Evolutionary conservation across 768 basidiomycete genomes (phyloP).

Genomic region (Asterophora parasitica): DNA sequence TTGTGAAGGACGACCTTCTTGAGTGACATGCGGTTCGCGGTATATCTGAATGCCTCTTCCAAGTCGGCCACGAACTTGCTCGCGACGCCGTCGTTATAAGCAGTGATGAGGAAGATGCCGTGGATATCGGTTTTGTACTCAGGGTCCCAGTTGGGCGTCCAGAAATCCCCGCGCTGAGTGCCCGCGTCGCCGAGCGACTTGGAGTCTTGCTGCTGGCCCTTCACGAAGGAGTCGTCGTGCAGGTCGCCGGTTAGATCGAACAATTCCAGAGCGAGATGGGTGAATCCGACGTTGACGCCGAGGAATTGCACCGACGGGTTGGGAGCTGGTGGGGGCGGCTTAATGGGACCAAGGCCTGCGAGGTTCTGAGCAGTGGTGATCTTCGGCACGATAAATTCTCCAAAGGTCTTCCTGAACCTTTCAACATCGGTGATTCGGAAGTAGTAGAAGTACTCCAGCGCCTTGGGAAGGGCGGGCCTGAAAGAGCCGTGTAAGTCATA

Average conservation of each 20-base stretch:
- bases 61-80: slow-evolving; percentile 4
- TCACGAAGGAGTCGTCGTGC: slow-evolving; percentile 11
- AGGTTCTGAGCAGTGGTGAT: slow-evolving; percentile 11
- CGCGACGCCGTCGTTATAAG: slow-evolving; percentile 1
- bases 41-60: slow-evolving; percentile 6
- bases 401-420: slow-evolving; percentile 8
- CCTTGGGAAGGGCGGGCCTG: slow-evolving; percentile 16
- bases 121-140: slow-evolving; percentile 12
- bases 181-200: slow-evolving; percentile 10
- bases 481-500: background rate
- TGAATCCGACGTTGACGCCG: slow-evolving; percentile 10
- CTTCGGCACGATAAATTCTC: slow-evolving; percentile 13
- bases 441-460: slow-evolving; percentile 17
- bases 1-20: slow-evolving; percentile 9
- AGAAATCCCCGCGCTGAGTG: slow-evolving; percentile 8
- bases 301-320: slow-evolving; percentile 4
- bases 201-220: slow-evolving; percentile 11
- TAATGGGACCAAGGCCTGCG: background rate
- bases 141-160: slow-evolving; percentile 7
- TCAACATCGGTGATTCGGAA: slow-evolving; percentile 11
- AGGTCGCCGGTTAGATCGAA: slow-evolving; percentile 2
- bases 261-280: slow-evolving; percentile 3
- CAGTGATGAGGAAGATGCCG: slow-evolving; percentile 14
- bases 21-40: slow-evolving; percentile 4
- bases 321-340: slow-evolving; percentile 1